Percentiles rank a stretch among this genome's conserved stretches.
Conservation (phyloP, 306 rosid species). For the Prunus armeniaca region DNA sequence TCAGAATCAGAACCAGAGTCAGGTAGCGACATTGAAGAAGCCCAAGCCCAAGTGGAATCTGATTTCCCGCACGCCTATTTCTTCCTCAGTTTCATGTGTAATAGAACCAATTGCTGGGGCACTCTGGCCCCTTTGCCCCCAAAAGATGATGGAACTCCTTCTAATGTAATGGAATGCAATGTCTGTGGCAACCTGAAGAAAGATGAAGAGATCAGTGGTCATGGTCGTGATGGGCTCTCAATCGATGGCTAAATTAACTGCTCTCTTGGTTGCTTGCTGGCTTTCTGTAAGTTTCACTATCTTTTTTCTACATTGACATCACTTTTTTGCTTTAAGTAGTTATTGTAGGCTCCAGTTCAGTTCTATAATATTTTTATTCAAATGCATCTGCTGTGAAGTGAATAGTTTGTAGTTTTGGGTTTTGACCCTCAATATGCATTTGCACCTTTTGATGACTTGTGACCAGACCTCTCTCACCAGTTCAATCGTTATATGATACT, state of each 20-base stretch:
- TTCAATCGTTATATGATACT: background rate
- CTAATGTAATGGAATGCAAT: conserved; percentile 65
- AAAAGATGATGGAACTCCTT: conserved; percentile 28
- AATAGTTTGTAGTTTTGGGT: background rate
- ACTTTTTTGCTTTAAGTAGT: background rate
- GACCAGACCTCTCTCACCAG: background rate
- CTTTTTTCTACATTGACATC: background rate
- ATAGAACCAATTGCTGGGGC: conserved; percentile 60
- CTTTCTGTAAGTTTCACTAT: conserved; percentile 24
- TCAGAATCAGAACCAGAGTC: background rate
- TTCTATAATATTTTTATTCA: background rate
- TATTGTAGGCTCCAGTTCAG: background rate
- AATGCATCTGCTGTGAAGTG: background rate
- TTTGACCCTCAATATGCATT: background rate
- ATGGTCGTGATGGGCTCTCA: conserved; percentile 33
- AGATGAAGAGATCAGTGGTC: conserved; percentile 28
- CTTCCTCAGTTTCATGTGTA: conserved; percentile 69
- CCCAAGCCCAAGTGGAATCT: conserved; percentile 27
- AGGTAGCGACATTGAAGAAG: conserved; percentile 6
- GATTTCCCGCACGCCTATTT: conserved; percentile 85
- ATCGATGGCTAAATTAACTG: conserved; percentile 40
- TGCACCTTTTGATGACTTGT: background rate
- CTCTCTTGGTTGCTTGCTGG: conserved; percentile 3
- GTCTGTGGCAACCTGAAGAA: conserved; percentile 58
- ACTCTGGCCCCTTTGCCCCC: conserved; percentile 76